Conservation (phyloP, 768 basidiomycete genomes). For the Phaeotremella skinneri region DNA sequence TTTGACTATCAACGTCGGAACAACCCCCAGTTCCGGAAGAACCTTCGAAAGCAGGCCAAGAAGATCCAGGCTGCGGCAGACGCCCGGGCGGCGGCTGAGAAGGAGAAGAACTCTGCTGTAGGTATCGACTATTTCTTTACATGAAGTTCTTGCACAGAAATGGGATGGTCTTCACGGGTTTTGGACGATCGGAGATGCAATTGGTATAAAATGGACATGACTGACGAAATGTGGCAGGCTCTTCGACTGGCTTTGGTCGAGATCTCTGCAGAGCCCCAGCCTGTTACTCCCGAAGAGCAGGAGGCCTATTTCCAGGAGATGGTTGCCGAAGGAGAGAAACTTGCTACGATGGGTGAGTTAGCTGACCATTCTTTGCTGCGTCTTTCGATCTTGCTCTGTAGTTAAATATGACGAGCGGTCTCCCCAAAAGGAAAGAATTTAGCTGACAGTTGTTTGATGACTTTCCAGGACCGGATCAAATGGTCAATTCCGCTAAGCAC, state of each 20-base stretch:
- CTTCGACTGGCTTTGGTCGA: slow-evolving; percentile 37
- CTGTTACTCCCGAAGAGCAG: slow-evolving; percentile 67
- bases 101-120: slow-evolving; percentile 55
- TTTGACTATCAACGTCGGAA: slow-evolving; percentile 94
- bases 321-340: slow-evolving; percentile 80
- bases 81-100: slow-evolving; percentile 50
- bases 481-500: slow-evolving; percentile 75
- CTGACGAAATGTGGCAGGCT: slow-evolving; percentile 11
- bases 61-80: slow-evolving; percentile 68
- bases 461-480: slow-evolving; percentile 75
- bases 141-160: too few relatives aligned
- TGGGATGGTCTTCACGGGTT: too few relatives aligned
- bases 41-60: slow-evolving; percentile 91
- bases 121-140: background rate
- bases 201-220: background rate
- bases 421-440: background rate
- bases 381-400: background rate
- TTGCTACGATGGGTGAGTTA: slow-evolving; percentile 68
- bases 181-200: too few relatives aligned
- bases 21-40: slow-evolving; percentile 80
- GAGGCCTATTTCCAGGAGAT: slow-evolving; percentile 91
- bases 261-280: slow-evolving; percentile 67
- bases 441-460: slow-evolving; percentile 7
- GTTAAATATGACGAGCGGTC: background rate
- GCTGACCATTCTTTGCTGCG: background rate